Conservation (phyloP, 2,329 filamentous ascomycete genomes). For the Pyrenophora tritici-repentis region DNA sequence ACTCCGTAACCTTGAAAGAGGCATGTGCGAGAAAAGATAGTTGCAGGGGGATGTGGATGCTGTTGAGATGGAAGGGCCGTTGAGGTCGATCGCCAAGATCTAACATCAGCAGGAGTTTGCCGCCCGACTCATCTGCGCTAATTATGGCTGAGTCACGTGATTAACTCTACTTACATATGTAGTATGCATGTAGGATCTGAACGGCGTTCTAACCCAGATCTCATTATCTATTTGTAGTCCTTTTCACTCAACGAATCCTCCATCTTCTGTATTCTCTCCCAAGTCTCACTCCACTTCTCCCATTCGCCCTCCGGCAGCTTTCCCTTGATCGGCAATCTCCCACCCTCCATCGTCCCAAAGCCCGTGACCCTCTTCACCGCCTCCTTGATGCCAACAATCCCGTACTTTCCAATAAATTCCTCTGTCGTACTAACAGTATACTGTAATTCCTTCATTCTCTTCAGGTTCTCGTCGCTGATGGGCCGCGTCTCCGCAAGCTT, state of each 20-base stretch:
- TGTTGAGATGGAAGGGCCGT: no score
- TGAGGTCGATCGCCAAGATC: no score
- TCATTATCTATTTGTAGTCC: slow-evolving; percentile 23
- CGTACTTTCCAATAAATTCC: slow-evolving; percentile 64
- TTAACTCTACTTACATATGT: no score
- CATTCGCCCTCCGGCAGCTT: slow-evolving; percentile 65
- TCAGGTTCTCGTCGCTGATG: slow-evolving; percentile 44
- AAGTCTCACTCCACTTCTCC: slow-evolving; percentile 49
- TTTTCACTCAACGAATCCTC: slow-evolving; percentile 38
- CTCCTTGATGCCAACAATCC: slow-evolving; percentile 69
- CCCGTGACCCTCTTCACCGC: slow-evolving; percentile 63
- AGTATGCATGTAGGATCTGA: no score
- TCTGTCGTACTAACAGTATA: slow-evolving; percentile 66
- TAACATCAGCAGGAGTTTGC: no score
- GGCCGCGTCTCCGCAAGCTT: slow-evolving; percentile 52
- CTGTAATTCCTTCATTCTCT: slow-evolving; percentile 61
- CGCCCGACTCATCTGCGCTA: no score
- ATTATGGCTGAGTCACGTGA: no score
- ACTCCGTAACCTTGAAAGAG: no score
- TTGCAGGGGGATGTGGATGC: no score
- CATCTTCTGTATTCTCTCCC: slow-evolving; percentile 39
- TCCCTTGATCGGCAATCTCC: slow-evolving; percentile 62
- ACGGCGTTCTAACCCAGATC: no score
- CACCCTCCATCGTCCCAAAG: slow-evolving; percentile 64
- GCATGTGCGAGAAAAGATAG: no score